Percentiles rank a stretch among this genome's conserved stretches.
Conservation (phyloP, 371 early-diverging fungal genomes). For the Mucor lusitanicus region DNA sequence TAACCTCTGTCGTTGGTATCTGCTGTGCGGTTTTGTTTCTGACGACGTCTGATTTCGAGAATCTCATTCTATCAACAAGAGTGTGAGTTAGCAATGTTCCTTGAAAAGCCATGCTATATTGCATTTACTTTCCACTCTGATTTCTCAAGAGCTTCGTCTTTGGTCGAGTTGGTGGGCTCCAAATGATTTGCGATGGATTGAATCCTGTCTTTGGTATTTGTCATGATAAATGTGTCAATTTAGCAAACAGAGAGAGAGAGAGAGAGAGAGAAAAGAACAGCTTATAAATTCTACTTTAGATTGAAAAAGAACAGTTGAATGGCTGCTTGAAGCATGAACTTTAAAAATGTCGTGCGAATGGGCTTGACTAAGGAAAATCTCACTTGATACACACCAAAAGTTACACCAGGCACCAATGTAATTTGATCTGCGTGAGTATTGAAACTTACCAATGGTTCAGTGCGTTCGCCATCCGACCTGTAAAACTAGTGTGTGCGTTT, state of each 20-base stretch:
- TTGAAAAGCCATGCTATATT: background rate
- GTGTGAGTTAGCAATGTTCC: background rate
- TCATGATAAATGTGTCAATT: background rate
- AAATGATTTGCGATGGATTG: slow-evolving; percentile 31
- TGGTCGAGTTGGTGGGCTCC: background rate
- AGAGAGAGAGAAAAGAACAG: background rate
- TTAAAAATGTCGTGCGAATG: slow-evolving; percentile 1
- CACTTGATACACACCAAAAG: background rate
- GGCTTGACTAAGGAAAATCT: background rate
- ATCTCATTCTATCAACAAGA: slow-evolving; percentile 27
- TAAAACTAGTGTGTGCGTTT: no score
- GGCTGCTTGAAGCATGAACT: background rate
- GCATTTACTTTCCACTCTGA: slow-evolving; percentile 46
- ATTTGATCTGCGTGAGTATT: no score
- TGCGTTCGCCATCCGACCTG: no score
- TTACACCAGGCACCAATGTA: background rate
- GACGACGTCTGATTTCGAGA: slow-evolving; percentile 31
- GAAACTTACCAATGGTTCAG: no score
- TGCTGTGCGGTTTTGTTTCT: slow-evolving; percentile 30
- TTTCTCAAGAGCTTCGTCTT: slow-evolving; percentile 43
- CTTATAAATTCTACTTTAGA: no score
- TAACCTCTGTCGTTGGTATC: slow-evolving; percentile 39
- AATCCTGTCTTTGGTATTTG: slow-evolving; percentile 19
- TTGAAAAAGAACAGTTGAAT: background rate
- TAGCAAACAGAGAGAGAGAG: background rate